phyloP scores from a whole-genome alignment of 148 eudicot genomes.

The Rhododendron henanense region DNA sequence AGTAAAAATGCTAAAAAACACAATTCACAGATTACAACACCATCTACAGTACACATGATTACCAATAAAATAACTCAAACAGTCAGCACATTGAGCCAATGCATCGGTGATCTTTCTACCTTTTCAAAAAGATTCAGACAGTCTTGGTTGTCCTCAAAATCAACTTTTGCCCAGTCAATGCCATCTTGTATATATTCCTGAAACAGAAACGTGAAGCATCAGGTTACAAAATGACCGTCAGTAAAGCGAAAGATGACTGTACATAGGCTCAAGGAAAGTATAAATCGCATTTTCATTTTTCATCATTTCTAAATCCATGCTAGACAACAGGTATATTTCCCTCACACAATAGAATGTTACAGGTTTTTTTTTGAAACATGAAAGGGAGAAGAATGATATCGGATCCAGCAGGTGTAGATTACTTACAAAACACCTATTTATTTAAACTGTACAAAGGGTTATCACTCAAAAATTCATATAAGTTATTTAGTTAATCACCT shows the following conservation, averaged over 20 bases:
- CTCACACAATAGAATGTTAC: not conserved
- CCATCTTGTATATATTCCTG: constrained; percentile 98
- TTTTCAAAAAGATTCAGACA: constrained; percentile 94
- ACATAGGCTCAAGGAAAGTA: not conserved
- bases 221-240: not conserved
- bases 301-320: not conserved
- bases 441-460: not conserved
- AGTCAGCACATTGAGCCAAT: not conserved
- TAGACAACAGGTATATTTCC: not conserved
- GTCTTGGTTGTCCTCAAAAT: constrained; percentile 95
- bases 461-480: not conserved
- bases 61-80: not conserved
- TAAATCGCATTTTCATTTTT: not conserved
- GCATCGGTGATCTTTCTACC: constrained; percentile 33
- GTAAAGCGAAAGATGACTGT: not conserved
- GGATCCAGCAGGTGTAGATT: not conserved
- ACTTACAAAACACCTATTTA: not conserved
- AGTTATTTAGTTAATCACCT: not conserved
- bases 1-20: not conserved
- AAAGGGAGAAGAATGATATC: not conserved
- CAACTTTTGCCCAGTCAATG: constrained; percentile 95
- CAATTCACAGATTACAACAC: not conserved
- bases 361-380: not conserved
- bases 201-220: constrained; percentile 15
- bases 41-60: not conserved